Evolutionary conservation across 192 early-diverging fungal species (phyloP).

Genomic region (Umbelopsis sp.): DNA sequence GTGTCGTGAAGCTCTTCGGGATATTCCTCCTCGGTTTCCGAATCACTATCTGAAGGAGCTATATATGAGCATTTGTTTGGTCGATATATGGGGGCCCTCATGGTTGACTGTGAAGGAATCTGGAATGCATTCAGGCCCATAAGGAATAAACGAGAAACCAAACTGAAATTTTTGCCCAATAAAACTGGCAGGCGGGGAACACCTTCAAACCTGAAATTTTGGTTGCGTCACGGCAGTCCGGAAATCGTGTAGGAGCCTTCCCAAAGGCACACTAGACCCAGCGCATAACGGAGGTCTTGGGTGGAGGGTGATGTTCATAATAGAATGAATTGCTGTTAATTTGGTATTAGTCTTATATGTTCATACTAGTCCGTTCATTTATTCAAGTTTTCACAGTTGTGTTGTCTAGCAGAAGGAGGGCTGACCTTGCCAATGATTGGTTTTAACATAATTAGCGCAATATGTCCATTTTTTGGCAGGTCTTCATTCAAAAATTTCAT

Average conservation of each 20-base stretch:
- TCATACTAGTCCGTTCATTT: no score
- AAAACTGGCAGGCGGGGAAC: no score
- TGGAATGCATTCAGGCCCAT: neutral
- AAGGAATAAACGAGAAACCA: neutral
- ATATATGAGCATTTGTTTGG: conserved; percentile 12
- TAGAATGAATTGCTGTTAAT: no score
- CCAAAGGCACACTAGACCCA: neutral
- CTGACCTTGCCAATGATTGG: no score
- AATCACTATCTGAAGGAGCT: conserved; percentile 8
- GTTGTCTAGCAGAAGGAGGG: no score
- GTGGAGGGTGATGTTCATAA: no score
- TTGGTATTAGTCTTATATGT: no score
- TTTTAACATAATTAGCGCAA: no score
- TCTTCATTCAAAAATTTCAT: no score
- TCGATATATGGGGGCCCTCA: neutral
- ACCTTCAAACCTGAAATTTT: neutral
- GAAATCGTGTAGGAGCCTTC: neutral
- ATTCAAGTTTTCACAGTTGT: no score
- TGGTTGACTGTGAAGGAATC: neutral
- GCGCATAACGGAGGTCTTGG: no score
- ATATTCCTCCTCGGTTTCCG: neutral
- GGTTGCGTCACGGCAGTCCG: neutral
- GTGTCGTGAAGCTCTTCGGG: neutral
- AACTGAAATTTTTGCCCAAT: neutral
- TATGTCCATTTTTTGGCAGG: no score